Conservation (phyloP, 805 yeast genomes). For the Candida xyloterini region DNA sequence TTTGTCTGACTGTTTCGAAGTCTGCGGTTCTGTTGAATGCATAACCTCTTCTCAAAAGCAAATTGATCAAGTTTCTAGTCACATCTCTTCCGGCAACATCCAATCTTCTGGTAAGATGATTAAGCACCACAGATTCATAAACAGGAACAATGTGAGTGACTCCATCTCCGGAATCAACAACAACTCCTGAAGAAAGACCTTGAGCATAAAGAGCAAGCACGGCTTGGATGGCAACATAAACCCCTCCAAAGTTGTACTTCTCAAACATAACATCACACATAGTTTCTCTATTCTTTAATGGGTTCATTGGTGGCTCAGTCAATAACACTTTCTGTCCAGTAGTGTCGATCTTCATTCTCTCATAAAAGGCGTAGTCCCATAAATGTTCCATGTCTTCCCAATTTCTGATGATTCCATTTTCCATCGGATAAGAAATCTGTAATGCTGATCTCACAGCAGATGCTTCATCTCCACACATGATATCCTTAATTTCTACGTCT, state of each 20-base stretch:
- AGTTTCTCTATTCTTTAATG: slow-evolving; percentile 79
- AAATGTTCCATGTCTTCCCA: slow-evolving; percentile 99
- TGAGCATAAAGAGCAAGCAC: slow-evolving; percentile 97
- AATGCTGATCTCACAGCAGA: slow-evolving; percentile 83
- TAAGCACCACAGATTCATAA: slow-evolving; percentile 93
- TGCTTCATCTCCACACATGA: slow-evolving; percentile 98
- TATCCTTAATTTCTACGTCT: slow-evolving; percentile 79
- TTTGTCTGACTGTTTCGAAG: slow-evolving; percentile 97
- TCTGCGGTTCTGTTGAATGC: slow-evolving; percentile 98
- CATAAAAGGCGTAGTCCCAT: slow-evolving; percentile 97
- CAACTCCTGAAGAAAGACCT: slow-evolving; percentile 95
- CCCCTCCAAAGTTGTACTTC: slow-evolving; percentile 85
- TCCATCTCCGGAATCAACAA: slow-evolving; percentile 98
- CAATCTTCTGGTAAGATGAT: slow-evolving; percentile 85
- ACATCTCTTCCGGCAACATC: slow-evolving; percentile 99
- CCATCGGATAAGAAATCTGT: slow-evolving; percentile 97
- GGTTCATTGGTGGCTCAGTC: slow-evolving; percentile 99
- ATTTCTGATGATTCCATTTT: slow-evolving; percentile 92
- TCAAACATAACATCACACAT: slow-evolving; percentile 95
- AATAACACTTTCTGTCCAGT: slow-evolving; percentile 75
- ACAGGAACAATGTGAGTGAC: slow-evolving; percentile 98
- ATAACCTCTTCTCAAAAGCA: slow-evolving; percentile 91
- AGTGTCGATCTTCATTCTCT: slow-evolving; percentile 77
- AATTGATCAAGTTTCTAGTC: slow-evolving; percentile 89
- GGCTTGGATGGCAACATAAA: slow-evolving; percentile 94